Conservation (phyloP, 2,329 filamentous ascomycete species). For the Leptographium procerum region DNA sequence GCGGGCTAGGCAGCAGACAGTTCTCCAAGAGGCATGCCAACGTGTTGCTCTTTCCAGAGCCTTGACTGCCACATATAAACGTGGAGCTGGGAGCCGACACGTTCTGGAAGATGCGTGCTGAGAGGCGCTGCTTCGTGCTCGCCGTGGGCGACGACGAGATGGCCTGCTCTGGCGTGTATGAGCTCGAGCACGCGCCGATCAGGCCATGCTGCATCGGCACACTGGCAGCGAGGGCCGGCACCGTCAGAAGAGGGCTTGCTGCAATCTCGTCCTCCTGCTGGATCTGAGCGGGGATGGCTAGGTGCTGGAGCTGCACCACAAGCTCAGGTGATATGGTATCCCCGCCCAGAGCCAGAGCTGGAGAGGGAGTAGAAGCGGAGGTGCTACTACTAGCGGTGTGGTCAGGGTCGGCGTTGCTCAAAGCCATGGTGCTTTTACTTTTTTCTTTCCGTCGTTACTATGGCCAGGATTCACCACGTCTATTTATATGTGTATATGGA, state of each 20-base stretch:
- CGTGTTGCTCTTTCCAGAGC: conserved; percentile 53
- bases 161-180: background rate
- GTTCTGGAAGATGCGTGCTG: conserved; percentile 30
- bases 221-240: background rate
- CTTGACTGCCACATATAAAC: conserved; percentile 55
- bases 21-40: conserved; percentile 46
- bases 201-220: background rate
- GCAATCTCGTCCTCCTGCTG: background rate
- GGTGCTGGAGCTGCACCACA: background rate
- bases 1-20: conserved; percentile 34
- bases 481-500: too few species aligned
- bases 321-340: background rate
- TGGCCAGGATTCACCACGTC: too few species aligned
- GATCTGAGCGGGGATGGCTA: background rate
- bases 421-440: background rate
- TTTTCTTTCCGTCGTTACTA: background rate
- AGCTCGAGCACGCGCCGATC: background rate
- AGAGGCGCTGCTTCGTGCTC: conserved; percentile 4
- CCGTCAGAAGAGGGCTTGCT: background rate
- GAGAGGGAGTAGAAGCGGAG: background rate
- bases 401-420: background rate
- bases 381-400: background rate
- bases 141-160: background rate
- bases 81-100: conserved; percentile 40
- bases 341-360: background rate